These are phyloP conservation scores for Populus nigra DNA, from an alignment of 345 rosid species.

Conservation along the genomic window DNA sequence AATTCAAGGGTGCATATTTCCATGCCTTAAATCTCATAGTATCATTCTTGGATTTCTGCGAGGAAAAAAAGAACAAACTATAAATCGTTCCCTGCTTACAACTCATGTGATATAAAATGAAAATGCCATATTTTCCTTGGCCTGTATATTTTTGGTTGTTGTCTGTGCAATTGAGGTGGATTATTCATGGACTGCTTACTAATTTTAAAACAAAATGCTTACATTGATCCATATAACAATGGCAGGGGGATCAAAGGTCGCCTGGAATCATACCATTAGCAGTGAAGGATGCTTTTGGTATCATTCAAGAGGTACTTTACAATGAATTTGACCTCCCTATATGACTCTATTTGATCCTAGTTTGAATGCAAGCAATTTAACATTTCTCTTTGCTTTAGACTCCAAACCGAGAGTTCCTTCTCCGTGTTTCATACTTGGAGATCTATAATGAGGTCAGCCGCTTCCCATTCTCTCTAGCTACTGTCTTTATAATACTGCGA, in stretches of 20 bases:
- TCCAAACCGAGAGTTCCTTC: slow-evolving; percentile 88
- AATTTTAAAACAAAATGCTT: slow-evolving; percentile 5
- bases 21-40: background rate
- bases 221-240: slow-evolving; percentile 17
- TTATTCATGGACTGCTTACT: slow-evolving; percentile 1
- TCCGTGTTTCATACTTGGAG: slow-evolving; percentile 95
- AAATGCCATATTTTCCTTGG: background rate
- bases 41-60: background rate
- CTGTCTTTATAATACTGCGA: background rate
- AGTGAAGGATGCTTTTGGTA: slow-evolving; percentile 94
- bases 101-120: background rate
- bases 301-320: slow-evolving; percentile 86
- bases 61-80: background rate
- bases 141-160: background rate
- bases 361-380: slow-evolving; percentile 21
- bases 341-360: slow-evolving; percentile 4
- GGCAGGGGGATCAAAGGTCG: slow-evolving; percentile 99
- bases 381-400: slow-evolving; percentile 48
- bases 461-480: slow-evolving; percentile 9
- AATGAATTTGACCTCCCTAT: slow-evolving; percentile 13
- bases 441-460: slow-evolving; percentile 89
- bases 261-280: slow-evolving; percentile 97
- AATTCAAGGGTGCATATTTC: background rate
- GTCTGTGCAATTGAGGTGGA: background rate
- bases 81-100: background rate